These are phyloP conservation scores for Polyporus tsugae DNA, from an alignment of 1,284 basidiomycete species.

Conservation along the genomic window DNA sequence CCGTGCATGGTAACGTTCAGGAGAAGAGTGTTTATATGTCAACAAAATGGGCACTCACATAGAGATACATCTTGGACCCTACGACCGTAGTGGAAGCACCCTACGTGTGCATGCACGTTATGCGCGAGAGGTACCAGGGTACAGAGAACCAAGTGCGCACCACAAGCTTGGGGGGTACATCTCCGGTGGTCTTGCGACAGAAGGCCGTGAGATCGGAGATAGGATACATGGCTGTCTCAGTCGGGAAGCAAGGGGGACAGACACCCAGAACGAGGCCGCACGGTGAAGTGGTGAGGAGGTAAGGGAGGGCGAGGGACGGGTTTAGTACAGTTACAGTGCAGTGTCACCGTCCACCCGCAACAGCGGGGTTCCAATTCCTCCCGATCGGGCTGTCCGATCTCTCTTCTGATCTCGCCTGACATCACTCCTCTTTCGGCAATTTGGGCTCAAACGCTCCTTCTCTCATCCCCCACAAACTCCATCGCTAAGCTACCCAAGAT, in stretches of 20 bases:
- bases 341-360: not conserved
- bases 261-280: slow-evolving; percentile 22
- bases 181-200: slow-evolving; percentile 82
- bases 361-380: not conserved
- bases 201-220: slow-evolving; percentile 90
- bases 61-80: slow-evolving; percentile 86
- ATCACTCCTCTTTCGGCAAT: not conserved
- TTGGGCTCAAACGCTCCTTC: not conserved
- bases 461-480: too few relatives aligned
- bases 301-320: slow-evolving; percentile 14
- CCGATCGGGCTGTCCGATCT: not conserved
- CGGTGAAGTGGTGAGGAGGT: slow-evolving; percentile 10
- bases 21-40: slow-evolving; percentile 10
- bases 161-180: slow-evolving; percentile 89
- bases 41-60: slow-evolving; percentile 58
- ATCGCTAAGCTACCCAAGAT: not conserved
- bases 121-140: slow-evolving; percentile 8
- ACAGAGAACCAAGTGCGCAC: slow-evolving; percentile 55
- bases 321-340: slow-evolving; percentile 6
- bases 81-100: slow-evolving; percentile 88
- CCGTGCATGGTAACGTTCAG: slow-evolving; percentile 18
- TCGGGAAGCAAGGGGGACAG: slow-evolving; percentile 12
- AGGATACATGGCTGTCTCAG: slow-evolving; percentile 63
- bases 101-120: slow-evolving; percentile 46
- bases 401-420: not conserved